Percentiles rank a stretch among this genome's conserved stretches.
Evolutionary conservation across 768 basidiomycete genomes (phyloP).

Genomic region (Amyloporia xantha): DNA sequence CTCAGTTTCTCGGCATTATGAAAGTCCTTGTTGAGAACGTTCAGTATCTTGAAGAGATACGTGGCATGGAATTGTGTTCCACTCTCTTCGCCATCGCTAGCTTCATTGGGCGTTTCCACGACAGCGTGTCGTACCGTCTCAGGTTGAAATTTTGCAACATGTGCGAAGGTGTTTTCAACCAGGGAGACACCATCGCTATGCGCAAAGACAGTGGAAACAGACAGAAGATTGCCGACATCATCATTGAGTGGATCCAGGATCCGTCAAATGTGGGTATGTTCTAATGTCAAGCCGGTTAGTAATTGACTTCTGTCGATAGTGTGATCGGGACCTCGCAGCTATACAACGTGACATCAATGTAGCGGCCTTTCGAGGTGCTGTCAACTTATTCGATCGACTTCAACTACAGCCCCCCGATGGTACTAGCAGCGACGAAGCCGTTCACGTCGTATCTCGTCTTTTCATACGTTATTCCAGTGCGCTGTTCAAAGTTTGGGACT

Average conservation of each 20-base stretch:
- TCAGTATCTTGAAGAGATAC: constrained; percentile 47
- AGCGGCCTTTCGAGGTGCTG: constrained; percentile 64
- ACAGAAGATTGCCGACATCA: constrained; percentile 64
- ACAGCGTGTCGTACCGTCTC: constrained; percentile 50
- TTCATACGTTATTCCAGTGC: constrained; percentile 74
- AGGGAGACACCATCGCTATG: constrained; percentile 51
- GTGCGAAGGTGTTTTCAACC: constrained; percentile 60
- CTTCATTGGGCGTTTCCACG: constrained; percentile 58
- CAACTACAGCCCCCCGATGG: constrained; percentile 55
- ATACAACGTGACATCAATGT: constrained; percentile 65
- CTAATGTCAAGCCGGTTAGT: neutral
- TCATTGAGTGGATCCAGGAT: constrained; percentile 76
- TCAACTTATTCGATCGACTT: constrained; percentile 70
- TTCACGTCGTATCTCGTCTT: constrained; percentile 66
- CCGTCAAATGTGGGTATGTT: constrained; percentile 38
- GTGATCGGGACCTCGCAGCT: constrained; percentile 30
- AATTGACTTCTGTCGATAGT: constrained; percentile 15
- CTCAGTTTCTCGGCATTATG: constrained; percentile 66
- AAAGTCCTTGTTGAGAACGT: constrained; percentile 75
- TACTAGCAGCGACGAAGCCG: constrained; percentile 53
- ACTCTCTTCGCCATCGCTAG: constrained; percentile 43
- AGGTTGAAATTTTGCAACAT: constrained; percentile 72
- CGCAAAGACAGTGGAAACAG: constrained; percentile 63
- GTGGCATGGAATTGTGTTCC: constrained; percentile 57
- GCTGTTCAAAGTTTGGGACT: constrained; percentile 55